These are phyloP conservation scores for Protomyces macrosporus DNA, from an alignment of 1,139 yeast genomes.

Conservation along the genomic window DNA sequence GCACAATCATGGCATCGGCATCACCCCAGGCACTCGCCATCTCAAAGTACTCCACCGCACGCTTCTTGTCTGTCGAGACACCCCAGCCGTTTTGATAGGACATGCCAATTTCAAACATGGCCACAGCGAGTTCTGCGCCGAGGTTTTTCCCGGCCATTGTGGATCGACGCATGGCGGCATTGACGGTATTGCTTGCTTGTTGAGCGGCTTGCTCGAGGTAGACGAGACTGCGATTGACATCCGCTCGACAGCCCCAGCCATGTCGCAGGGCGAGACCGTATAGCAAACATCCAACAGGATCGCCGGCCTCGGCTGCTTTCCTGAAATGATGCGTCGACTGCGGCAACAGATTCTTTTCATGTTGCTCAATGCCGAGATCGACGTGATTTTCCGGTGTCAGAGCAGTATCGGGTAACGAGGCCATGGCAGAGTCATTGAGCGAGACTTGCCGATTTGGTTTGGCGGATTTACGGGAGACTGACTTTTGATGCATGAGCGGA, in stretches of 20 bases:
- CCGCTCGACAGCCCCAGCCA: constrained; percentile 67
- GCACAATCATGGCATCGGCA: constrained; percentile 61
- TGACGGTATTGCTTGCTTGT: neutral
- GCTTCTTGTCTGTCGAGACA: constrained; percentile 49
- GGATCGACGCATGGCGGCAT: constrained; percentile 1
- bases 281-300: constrained; percentile 62
- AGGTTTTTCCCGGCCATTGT: neutral
- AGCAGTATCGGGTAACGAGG: constrained; percentile 13
- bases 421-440: constrained; percentile 5
- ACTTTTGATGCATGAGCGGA: neutral
- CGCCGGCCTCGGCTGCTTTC: constrained; percentile 56
- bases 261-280: constrained; percentile 64
- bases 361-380: constrained; percentile 50
- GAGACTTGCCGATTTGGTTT: neutral
- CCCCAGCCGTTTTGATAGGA: constrained; percentile 60
- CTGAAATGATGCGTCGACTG: constrained; percentile 69
- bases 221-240: constrained; percentile 52
- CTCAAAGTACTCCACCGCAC: constrained; percentile 58
- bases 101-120: constrained; percentile 58
- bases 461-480: neutral
- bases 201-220: constrained; percentile 53
- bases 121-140: constrained; percentile 40
- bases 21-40: constrained; percentile 67
- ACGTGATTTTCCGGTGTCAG: constrained; percentile 44
- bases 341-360: constrained; percentile 56